phyloP scores from a whole-genome alignment of 2,329 filamentous ascomycete genomes.

The Diaporthe eres region DNA sequence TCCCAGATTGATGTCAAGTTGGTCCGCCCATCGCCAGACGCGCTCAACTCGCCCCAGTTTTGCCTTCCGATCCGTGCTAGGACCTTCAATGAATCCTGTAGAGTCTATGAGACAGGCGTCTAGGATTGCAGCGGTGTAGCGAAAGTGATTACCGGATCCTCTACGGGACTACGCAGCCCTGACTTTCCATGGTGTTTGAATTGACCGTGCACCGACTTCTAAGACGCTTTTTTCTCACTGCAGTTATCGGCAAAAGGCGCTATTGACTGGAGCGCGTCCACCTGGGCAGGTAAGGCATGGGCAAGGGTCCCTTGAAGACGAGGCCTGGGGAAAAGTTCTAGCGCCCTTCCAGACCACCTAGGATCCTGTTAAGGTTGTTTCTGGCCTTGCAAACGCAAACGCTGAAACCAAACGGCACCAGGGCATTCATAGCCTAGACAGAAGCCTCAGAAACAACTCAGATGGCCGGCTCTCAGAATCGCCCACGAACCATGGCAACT shows the following conservation, averaged over 20 bases:
- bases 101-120: neutral
- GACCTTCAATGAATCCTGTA: neutral
- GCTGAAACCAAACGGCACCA: slow-evolving; percentile 21
- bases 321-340: slow-evolving; percentile 26
- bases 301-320: slow-evolving; percentile 19
- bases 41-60: neutral
- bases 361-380: slow-evolving; percentile 7
- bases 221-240: neutral
- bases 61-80: neutral
- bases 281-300: neutral
- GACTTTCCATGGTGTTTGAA: neutral
- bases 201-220: neutral
- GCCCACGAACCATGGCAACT: neutral
- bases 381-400: neutral
- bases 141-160: neutral
- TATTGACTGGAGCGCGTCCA: slow-evolving; percentile 1
- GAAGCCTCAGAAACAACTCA: neutral
- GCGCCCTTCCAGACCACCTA: slow-evolving; percentile 18
- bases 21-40: slow-evolving; percentile 26
- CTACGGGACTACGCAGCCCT: neutral
- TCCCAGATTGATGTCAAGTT: slow-evolving; percentile 34
- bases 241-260: neutral
- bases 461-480: neutral
- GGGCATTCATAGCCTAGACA: neutral
- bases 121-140: neutral